Base-by-base conservation (phyloP, 257 asterid genomes). In the Nicotiana sylvestris region DNA sequence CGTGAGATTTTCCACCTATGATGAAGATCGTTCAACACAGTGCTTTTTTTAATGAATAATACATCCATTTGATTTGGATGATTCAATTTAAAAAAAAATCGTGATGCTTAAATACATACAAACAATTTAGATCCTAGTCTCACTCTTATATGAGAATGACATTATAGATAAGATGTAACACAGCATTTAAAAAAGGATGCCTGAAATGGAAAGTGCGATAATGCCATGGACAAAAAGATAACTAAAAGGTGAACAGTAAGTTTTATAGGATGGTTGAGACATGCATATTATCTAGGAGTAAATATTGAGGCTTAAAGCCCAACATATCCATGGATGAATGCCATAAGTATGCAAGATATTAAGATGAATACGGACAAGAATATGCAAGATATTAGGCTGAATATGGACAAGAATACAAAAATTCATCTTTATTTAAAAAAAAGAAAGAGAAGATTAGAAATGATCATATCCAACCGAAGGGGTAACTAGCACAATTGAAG, bases 1-100 rank as follows among this genome's bases (percentile, higher is more conserved):
- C 66, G 88, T 85, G 76, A 95, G 98, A 85, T 82, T 90, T 83
- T 90, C 94, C 84, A 93, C 99, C 98, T 95, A 88, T 69, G 78
- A 67, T 72, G 82, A 81, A 83, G 82, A 80, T 78, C 49, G 33
- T 68, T 82, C 76, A 85, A 84, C 29, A 51, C 65, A 27, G 17
- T 51, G 80, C 62, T 49, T 27, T 51, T 61, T 67, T 15, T 27
- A 76, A 76, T 51, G 16, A 76, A 51, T 76, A 76, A 21, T 49
- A 13, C 25, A 76, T 51, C 27, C 17, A 51, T 51, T 76, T 76
- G 64, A 27, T 21, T 27, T 43, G 12, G 65, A 51, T 4, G 39
- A 49, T 27, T 27, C 43, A 76, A 27, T 76, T 76, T 51, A 29
- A 29, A 15, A 76, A 39, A 51, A 49, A 74, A 76, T 51, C 9